Evolutionary conservation across 108 stramenopile species (phyloP), one percentile per base, ranked within the genome.

Genomic region (Aurantiochytrium sp.): DNA sequence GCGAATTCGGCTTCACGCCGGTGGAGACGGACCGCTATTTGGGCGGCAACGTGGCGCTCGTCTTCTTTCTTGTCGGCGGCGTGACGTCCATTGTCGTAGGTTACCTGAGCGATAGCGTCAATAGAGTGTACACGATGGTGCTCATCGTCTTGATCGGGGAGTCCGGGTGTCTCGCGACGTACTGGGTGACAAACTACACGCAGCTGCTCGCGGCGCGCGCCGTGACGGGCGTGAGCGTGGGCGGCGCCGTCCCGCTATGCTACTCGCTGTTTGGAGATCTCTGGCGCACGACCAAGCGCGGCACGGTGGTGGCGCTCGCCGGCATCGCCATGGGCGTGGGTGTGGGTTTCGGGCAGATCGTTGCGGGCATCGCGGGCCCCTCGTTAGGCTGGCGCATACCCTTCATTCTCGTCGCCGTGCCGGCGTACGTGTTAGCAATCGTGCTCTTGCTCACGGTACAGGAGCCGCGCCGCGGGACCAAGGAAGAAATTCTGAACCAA

Each of bases 241-340:
- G 73, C 24, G 73, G 73, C 0, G 30, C 42, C 32, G 73, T 81
- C 12, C 73, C 73, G n/a, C 45, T 81, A 48, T 39, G 39, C 42
- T 81, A 81, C 45, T 81, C 73, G n/a, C 45, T 81, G 17, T 48
- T 81, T 48, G 73, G 73, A 39, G 73, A 81, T 24, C 45, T 81
- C 19, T 81, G 45, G 42, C 39, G 42, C 12, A 81, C 73, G 45
- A 81, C 42, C 6, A 48, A 41, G 73, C 73, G 73, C 12, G 73
- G 73, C 45, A 41, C 42, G n/a, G 73, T 81, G 36, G 42, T 81
- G 19, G 39, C 73, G 6, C 42, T 81, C 10, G 73, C 73, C 6
- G 73, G 42, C 12, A 30, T 81, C 12, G 73, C 73, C n/a, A 81
- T 81, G 73, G 45, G 73, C 30, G 39, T 81, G 39, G 73, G 73